A percentile compares a stretch with the other conserved stretches of the same genome.
These are phyloP conservation scores for Mangifera indica DNA, from an alignment of 345 rosid genomes.

Conservation along the genomic window DNA sequence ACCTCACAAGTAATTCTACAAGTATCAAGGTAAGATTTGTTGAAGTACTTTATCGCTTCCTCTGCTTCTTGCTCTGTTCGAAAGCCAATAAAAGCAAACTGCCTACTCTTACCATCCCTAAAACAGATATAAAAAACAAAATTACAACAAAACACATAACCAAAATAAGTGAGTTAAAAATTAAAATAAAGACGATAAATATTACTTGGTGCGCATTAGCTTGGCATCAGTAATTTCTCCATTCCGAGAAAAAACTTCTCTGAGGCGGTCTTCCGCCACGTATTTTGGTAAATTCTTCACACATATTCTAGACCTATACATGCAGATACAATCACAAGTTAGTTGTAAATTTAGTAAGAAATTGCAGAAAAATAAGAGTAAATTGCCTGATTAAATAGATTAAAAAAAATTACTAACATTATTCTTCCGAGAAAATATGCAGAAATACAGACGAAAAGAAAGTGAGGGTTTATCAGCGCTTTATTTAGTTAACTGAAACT, in stretches of 20 bases:
- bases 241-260: conserved; percentile 66
- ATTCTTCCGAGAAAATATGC: background rate
- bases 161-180: conserved; percentile 5
- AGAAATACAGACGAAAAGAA: background rate
- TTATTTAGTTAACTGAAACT: too few relatives aligned
- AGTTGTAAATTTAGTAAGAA: background rate
- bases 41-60: conserved; percentile 77
- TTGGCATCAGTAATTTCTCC: conserved; percentile 83
- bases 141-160: background rate
- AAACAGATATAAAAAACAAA: conserved; percentile 8
- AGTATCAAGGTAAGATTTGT: conserved; percentile 64
- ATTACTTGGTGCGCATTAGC: conserved; percentile 72
- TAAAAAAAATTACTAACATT: background rate
- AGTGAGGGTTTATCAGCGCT: background rate
- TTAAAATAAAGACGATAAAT: background rate
- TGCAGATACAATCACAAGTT: background rate
- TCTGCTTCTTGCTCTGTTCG: conserved; percentile 70
- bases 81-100: conserved; percentile 81
- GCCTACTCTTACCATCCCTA: conserved; percentile 87
- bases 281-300: conserved; percentile 78
- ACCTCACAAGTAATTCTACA: conserved; percentile 78
- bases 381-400: background rate
- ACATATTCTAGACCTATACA: conserved; percentile 72
- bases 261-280: conserved; percentile 60
- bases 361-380: background rate